Percentiles rank a stretch among this genome's conserved stretches.
phyloP scores from a whole-genome alignment of 1,284 basidiomycete species.

The Anthracocystis setariae region DNA sequence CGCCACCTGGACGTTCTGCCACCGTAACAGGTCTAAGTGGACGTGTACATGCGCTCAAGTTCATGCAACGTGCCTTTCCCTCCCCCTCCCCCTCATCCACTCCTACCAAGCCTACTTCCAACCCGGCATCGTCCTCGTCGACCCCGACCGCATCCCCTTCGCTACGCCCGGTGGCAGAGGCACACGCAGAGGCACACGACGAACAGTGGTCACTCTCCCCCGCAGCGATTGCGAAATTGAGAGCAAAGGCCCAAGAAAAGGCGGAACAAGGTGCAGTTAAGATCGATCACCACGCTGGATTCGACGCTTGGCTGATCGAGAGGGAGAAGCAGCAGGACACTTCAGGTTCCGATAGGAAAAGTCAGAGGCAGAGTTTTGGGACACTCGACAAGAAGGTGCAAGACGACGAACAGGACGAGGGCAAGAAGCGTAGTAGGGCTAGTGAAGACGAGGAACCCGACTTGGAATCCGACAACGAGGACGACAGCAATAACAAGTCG shows the following conservation, averaged over 20 bases:
- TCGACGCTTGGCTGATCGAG: slow-evolving; percentile 43
- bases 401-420: slow-evolving; percentile 3
- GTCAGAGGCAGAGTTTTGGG: slow-evolving; percentile 22
- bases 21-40: slow-evolving; percentile 47
- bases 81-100: slow-evolving; percentile 4
- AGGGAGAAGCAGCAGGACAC: slow-evolving; percentile 5
- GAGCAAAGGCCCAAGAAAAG: slow-evolving; percentile 11
- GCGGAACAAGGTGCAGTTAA: not conserved
- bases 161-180: not conserved
- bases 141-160: slow-evolving; percentile 16
- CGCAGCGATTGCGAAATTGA: slow-evolving; percentile 27
- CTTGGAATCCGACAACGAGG: slow-evolving; percentile 9
- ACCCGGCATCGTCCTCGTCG: slow-evolving; percentile 5
- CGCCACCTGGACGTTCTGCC: slow-evolving; percentile 38
- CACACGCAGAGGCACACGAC: slow-evolving; percentile 8
- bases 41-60: slow-evolving; percentile 48
- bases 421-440: not conserved
- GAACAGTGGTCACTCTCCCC: slow-evolving; percentile 41
- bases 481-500: slow-evolving; percentile 2
- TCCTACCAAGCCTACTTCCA: not conserved
- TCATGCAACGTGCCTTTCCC: slow-evolving; percentile 46
- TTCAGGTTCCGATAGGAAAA: too few relatives aligned
- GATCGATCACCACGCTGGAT: slow-evolving; percentile 35
- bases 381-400: slow-evolving; percentile 16
- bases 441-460: slow-evolving; percentile 14